Evolutionary conservation across 352 stramenopile genomes (phyloP), one percentile per base, ranked within the genome.

Genomic region (Halophytophthora batemanensis): DNA sequence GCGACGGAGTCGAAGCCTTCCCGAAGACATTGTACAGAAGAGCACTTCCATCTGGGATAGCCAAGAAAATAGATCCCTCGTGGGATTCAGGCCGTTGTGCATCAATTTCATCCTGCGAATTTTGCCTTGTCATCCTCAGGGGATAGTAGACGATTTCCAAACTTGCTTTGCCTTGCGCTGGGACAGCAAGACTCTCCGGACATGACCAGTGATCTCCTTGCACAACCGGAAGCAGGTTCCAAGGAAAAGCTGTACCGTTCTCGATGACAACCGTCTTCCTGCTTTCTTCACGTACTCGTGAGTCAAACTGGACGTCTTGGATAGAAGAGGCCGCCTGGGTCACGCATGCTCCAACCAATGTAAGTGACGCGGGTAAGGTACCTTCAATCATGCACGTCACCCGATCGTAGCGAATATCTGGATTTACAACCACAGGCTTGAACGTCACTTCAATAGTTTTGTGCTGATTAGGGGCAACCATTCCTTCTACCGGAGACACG

Each of bases 391-490:
- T 48, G 45, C 88, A 90, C 8, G 61, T 61, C 6, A 97, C 64
- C 28, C 79, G 70, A 11, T 97, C 83, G 51, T 89, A 82, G n/a
- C 89, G 76, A 43, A 98, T 82, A 53, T 98, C 93, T 17, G 85
- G 65, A 43, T 95, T 82, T 10, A 95, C 71, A 6, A 52, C 53
- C 0, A 51, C 42, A 0, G 93, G 93, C 42, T 88, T 87, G 59
- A 98, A 98, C 5, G 82, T 90, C 22, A 98, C 74, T 18, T 98
- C 92, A 31, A 98, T 78, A 3, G 69, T 74, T 48, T 95, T 90
- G 56, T 97, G 82, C 43, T 84, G 69, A 35, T 93, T 87, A 6
- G 93, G 85, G 7, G 78, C 64, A 17, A 98, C 53, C 18, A 90
- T 71, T 8, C 91, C 93, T 40, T 97, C 85, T 0, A 69, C 28